phyloP scores from a whole-genome alignment of 2,329 filamentous ascomycete species.

The Sordariomycetes sp. region DNA sequence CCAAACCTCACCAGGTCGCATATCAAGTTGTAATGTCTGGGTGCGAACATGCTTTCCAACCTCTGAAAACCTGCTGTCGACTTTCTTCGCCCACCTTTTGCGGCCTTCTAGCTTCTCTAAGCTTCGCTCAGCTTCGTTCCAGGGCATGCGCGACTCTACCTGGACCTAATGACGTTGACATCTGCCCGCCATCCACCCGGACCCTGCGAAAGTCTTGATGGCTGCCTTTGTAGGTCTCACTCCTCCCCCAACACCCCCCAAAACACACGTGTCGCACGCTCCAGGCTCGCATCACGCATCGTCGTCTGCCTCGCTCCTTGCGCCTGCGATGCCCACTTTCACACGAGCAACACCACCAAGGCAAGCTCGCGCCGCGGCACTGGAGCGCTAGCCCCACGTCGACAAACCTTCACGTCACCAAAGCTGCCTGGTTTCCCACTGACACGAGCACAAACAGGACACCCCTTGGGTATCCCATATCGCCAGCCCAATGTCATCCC shows the following conservation, averaged over 20 bases:
- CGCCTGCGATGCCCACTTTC: background rate
- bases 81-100: too few species aligned
- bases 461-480: background rate
- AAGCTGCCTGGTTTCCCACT: too few species aligned
- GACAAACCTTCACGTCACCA: conserved; percentile 1
- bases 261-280: background rate
- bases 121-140: too few species aligned
- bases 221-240: conserved; percentile 14
- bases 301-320: background rate
- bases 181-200: background rate
- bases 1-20: too few species aligned
- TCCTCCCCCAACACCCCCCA: too few species aligned
- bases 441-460: conserved; percentile 1
- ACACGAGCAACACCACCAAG: background rate
- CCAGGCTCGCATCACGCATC: background rate
- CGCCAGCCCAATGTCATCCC: background rate
- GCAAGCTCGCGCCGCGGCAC: background rate
- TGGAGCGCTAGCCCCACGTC: background rate
- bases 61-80: too few species aligned
- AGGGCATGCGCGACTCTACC: too few species aligned
- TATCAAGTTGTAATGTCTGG: too few species aligned
- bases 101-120: too few species aligned
- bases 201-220: conserved; percentile 8
- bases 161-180: too few species aligned
- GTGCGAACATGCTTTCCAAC: too few species aligned